A percentile compares a stretch with the other conserved stretches of the same genome.
Evolutionary conservation across 805 yeast genomes (phyloP).

Genomic region (Maudiozyma pseudohumilis): DNA sequence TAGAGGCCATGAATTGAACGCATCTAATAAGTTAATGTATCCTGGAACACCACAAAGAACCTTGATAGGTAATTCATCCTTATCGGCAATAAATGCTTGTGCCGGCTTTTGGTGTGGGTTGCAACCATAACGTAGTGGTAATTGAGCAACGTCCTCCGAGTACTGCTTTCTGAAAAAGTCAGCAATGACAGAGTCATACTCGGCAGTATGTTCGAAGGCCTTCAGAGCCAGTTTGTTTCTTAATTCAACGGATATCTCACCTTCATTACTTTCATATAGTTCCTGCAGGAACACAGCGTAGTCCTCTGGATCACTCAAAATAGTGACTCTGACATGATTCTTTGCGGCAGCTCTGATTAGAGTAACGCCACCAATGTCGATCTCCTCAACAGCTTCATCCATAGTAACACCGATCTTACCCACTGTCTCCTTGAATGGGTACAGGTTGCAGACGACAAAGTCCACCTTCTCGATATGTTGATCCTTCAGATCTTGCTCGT

Average conservation of each 20-base stretch:
- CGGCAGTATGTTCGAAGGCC: slow-evolving; percentile 98
- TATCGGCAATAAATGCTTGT: slow-evolving; percentile 83
- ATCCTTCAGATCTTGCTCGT: slow-evolving; percentile 75
- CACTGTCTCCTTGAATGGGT: slow-evolving; percentile 96
- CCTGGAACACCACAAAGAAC: slow-evolving; percentile 95
- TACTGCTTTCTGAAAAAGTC: slow-evolving; percentile 97
- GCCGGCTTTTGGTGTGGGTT: slow-evolving; percentile 99
- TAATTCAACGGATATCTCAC: slow-evolving; percentile 61
- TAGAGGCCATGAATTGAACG: slow-evolving; percentile 96
- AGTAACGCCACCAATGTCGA: slow-evolving; percentile 97
- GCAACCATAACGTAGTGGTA: slow-evolving; percentile 95
- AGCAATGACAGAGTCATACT: slow-evolving; percentile 89
- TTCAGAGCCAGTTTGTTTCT: slow-evolving; percentile 83
- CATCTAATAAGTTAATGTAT: slow-evolving; percentile 92
- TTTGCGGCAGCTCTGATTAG: slow-evolving; percentile 97
- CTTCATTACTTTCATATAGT: slow-evolving; percentile 40
- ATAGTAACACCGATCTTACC: slow-evolving; percentile 92
- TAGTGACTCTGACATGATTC: slow-evolving; percentile 93
- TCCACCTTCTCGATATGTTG: slow-evolving; percentile 95
- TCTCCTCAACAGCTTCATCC: slow-evolving; percentile 96
- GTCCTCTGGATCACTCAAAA: slow-evolving; percentile 89
- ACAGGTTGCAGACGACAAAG: slow-evolving; percentile 92
- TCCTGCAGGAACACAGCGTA: slow-evolving; percentile 82
- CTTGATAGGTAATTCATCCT: slow-evolving; percentile 84
- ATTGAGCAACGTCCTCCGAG: slow-evolving; percentile 79